Conservation (phyloP, 2,329 filamentous ascomycete genomes). For the Neonectria faginata region DNA sequence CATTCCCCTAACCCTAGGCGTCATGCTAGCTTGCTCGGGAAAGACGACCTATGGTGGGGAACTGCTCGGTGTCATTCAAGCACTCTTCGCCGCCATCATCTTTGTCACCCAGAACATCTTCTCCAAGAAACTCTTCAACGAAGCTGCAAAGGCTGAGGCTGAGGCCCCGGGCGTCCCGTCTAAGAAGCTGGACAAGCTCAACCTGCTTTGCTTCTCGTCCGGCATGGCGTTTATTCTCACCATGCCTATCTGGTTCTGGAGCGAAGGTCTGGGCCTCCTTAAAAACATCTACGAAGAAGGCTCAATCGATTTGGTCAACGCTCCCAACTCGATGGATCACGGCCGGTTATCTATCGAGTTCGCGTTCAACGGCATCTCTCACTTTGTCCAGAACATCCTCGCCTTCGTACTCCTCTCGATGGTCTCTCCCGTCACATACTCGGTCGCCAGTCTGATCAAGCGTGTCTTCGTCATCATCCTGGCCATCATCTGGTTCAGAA, state of each 20-base stretch:
- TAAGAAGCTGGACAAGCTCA: constrained; percentile 94
- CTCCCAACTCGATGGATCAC: constrained; percentile 78
- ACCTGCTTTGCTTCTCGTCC: constrained; percentile 96
- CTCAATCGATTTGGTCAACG: constrained; percentile 70
- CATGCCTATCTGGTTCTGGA: constrained; percentile 91
- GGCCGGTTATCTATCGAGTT: constrained; percentile 85
- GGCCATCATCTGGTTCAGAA: constrained; percentile 96
- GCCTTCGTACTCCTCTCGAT: constrained; percentile 93
- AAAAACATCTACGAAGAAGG: constrained; percentile 84
- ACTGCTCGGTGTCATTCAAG: constrained; percentile 88
- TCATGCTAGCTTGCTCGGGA: constrained; percentile 94
- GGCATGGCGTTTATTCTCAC: constrained; percentile 91
- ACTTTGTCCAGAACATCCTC: constrained; percentile 96
- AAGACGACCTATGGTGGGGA: constrained; percentile 83
- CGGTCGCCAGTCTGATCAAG: constrained; percentile 95
- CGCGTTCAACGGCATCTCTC: constrained; percentile 95
- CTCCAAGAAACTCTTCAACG: constrained; percentile 97
- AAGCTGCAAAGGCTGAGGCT: constrained; percentile 85
- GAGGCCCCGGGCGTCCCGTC: constrained; percentile 72
- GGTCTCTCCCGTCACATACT: constrained; percentile 96
- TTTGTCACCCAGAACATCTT: constrained; percentile 99
- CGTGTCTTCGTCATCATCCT: constrained; percentile 96
- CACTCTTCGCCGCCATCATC: constrained; percentile 88
- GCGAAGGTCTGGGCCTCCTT: constrained; percentile 83
- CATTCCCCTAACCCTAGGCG: constrained; percentile 91